Evolutionary conservation across 805 yeast genomes (phyloP), one percentile per base, ranked within the genome.

Genomic region (Kodamaea fukazawae): DNA sequence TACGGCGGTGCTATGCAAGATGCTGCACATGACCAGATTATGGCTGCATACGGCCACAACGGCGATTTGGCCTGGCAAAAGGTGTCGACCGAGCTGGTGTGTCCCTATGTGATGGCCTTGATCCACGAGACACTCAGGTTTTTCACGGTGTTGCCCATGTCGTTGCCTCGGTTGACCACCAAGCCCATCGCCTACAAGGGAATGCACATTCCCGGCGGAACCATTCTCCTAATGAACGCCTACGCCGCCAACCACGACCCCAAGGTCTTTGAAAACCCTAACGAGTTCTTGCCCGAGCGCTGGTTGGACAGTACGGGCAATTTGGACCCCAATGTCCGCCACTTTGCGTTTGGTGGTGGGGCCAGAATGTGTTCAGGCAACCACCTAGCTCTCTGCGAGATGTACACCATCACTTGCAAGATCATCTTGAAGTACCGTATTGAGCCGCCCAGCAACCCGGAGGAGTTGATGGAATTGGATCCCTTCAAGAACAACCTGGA

Each of bases 291-390:
- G 2, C 87, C 87, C 1, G 71, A 67, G 26, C 54, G 88, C 34
- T 81, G 75, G 71, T 51, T 81, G 29, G 62, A 66, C 28, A 20
- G 42, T 5, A 22, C 30, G 4, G 13, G 15, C n/a, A 27, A 27
- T 5, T 5, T n/a, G 5, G 42, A 49, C 2, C 43, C 45, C 8
- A 6, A 14, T 26, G 9, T 14, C 29, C 11, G 12, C 4, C 81
- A 81, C 58, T 63, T 78, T 39, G 50, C 86, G 4, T 79, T 83
- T 58, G 95, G 93, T 1, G 73, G 76, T 13, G 95, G 95, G 0
- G 66, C 82, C 1, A 60, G 95, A 40, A 79, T 73, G 79, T 86
- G 95, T 55, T 71, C 83, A 0, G 95, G 93, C 0, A 72, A 73
- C 34, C 71, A 74, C 38, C 65, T 85, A 35, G 89, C 89, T 0